Percentiles rank a stretch among this genome's conserved stretches.
Conservation (phyloP, 2,329 filamentous ascomycete species). For the Xylaria polymorpha region DNA sequence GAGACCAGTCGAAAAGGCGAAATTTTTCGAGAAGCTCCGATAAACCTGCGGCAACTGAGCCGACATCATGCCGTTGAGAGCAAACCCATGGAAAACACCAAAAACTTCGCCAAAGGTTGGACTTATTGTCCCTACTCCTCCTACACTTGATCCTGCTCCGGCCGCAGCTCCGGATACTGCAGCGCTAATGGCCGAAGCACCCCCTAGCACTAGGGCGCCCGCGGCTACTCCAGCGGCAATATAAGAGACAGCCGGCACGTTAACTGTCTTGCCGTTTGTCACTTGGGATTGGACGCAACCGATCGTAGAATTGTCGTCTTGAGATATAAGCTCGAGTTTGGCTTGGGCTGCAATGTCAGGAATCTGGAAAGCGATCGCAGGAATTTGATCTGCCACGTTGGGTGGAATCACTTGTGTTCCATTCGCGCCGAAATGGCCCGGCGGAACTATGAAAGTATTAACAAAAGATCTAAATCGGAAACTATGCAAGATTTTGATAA, state of each 20-base stretch:
- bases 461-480: conserved; percentile 12
- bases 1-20: conserved; percentile 88
- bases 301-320: conserved; percentile 70
- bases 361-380: conserved; percentile 87
- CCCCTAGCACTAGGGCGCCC: conserved; percentile 80
- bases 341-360: conserved; percentile 91
- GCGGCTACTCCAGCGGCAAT: conserved; percentile 86
- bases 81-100: conserved; percentile 92
- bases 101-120: conserved; percentile 89
- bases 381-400: conserved; percentile 79
- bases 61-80: conserved; percentile 95
- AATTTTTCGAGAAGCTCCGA: conserved; percentile 90
- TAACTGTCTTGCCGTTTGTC: conserved; percentile 86
- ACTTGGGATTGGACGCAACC: conserved; percentile 87
- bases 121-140: conserved; percentile 73
- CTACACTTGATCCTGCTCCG: conserved; percentile 64
- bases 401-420: conserved; percentile 79
- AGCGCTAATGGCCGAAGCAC: conserved; percentile 74
- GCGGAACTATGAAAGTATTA: conserved; percentile 68
- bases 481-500: conserved; percentile 22
- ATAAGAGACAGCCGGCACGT: conserved; percentile 81
- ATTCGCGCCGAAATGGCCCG: conserved; percentile 76
- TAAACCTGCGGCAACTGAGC: conserved; percentile 90
- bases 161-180: conserved; percentile 67
- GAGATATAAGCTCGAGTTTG: conserved; percentile 76